These are phyloP conservation scores for Aspergillus alliaceus DNA, from an alignment of 2,329 filamentous ascomycete genomes.

Conservation along the genomic window DNA sequence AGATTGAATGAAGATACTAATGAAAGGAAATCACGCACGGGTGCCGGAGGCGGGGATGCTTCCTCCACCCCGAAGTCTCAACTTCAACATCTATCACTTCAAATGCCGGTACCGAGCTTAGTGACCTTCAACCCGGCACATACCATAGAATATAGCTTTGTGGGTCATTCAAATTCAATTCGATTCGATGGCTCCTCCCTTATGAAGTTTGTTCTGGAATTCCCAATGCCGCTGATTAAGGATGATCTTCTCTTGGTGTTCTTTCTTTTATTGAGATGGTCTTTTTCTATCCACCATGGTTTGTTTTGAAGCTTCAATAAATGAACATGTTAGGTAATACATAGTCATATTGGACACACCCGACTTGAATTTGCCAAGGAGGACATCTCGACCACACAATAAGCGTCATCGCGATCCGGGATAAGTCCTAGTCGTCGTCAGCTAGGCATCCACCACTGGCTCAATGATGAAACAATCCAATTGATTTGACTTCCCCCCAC, in stretches of 20 bases:
- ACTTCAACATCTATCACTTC: no score
- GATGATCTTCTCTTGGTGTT: no score
- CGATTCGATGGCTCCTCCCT: no score
- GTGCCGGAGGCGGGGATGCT: no score
- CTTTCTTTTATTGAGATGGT: no score
- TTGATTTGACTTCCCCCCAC: neutral
- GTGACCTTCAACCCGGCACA: neutral
- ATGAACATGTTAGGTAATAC: no score
- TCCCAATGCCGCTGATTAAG: no score
- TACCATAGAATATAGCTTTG: neutral
- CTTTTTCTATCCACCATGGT: neutral
- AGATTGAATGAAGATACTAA: neutral
- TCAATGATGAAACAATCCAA: neutral
- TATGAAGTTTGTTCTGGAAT: neutral
- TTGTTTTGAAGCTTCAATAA: neutral
- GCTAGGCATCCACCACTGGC: neutral
- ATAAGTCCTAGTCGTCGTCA: neutral
- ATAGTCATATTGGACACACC: no score
- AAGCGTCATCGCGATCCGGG: neutral
- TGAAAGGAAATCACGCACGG: neutral
- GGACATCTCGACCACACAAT: neutral
- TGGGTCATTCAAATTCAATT: neutral
- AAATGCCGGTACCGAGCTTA: neutral
- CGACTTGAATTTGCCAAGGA: no score
- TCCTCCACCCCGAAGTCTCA: no score